A percentile compares a stretch with the other conserved stretches of the same genome.
Evolutionary conservation across 2,329 filamentous ascomycete species (phyloP).

Genomic region (Emergomyces pasteurianus): DNA sequence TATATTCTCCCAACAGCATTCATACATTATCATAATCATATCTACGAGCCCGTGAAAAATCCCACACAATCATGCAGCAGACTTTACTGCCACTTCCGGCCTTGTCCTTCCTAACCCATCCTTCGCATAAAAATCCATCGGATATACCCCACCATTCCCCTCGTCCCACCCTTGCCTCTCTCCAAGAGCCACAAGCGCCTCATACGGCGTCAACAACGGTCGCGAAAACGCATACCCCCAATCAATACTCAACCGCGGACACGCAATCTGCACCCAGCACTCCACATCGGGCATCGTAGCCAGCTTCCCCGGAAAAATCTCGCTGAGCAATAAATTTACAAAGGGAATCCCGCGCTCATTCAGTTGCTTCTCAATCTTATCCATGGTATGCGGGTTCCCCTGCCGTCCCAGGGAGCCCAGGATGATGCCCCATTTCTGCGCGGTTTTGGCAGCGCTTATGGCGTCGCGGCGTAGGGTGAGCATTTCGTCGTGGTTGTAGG

Average conservation of each 20-base stretch:
- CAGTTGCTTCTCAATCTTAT: conserved; percentile 69
- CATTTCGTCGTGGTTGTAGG: conserved; percentile 86
- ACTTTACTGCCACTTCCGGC: conserved; percentile 17
- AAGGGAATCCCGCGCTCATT: conserved; percentile 61
- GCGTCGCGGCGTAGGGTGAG: conserved; percentile 66
- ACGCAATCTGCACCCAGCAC: conserved; percentile 97
- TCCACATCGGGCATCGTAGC: conserved; percentile 90
- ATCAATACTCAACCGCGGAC: conserved; percentile 91
- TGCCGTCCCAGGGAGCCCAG: conserved; percentile 85
- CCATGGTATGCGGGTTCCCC: conserved; percentile 88
- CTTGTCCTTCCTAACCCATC: conserved; percentile 78
- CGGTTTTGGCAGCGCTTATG: conserved; percentile 52
- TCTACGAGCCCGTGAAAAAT: background rate
- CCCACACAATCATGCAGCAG: background rate
- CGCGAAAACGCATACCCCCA: conserved; percentile 95
- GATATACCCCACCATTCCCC: conserved; percentile 57
- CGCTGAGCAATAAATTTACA: conserved; percentile 75
- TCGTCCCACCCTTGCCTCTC: conserved; percentile 62
- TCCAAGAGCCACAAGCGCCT: conserved; percentile 82
- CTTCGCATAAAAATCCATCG: conserved; percentile 96
- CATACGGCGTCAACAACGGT: conserved; percentile 84
- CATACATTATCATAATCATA: background rate
- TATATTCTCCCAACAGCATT: background rate
- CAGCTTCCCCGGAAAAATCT: conserved; percentile 94
- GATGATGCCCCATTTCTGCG: conserved; percentile 83